Evolutionary conservation across 768 basidiomycete genomes (phyloP).

Genomic region (Multifurca ochricompacta): DNA sequence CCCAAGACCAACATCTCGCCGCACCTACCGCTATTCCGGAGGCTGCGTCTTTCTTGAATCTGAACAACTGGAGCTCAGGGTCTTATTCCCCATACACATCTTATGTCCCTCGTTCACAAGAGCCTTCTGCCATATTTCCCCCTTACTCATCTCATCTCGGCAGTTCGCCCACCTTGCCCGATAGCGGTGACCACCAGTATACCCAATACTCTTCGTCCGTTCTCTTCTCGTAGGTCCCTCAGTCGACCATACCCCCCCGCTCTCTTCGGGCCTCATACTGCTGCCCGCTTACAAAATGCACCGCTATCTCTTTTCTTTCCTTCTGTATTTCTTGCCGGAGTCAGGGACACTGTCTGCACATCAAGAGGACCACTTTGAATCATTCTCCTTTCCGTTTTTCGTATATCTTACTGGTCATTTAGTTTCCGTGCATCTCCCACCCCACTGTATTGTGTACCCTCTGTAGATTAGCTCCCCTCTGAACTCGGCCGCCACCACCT

Average conservation of each 20-base stretch:
- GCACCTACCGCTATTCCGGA: constrained; percentile 26
- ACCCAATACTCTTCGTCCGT: constrained; percentile 19
- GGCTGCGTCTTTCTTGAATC: constrained; percentile 20
- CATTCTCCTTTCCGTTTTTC: neutral
- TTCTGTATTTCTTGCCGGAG: constrained; percentile 18
- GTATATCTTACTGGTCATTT: constrained; percentile 15
- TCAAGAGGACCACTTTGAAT: constrained; percentile 12
- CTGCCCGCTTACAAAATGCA: constrained; percentile 5
- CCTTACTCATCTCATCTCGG: constrained; percentile 9
- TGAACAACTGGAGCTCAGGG: constrained; percentile 7
- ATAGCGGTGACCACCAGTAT: constrained; percentile 11
- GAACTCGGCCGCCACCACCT: neutral
- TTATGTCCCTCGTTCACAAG: constrained; percentile 12
- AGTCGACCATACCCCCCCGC: constrained; percentile 3
- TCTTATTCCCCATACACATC: constrained; percentile 6
- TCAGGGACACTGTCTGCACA: constrained; percentile 12
- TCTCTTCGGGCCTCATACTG: constrained; percentile 1
- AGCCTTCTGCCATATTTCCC: neutral
- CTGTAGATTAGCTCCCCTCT: constrained; percentile 15
- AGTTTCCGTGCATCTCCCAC: neutral
- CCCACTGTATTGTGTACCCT: constrained; percentile 12
- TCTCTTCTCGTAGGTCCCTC: constrained; percentile 15
- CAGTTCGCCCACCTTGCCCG: neutral
- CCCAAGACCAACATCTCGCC: constrained; percentile 25
- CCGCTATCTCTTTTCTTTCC: neutral